A percentile compares a stretch with the other conserved stretches of the same genome.
Conservation (phyloP, 805 yeast species). For the Yarrowia sp. region DNA sequence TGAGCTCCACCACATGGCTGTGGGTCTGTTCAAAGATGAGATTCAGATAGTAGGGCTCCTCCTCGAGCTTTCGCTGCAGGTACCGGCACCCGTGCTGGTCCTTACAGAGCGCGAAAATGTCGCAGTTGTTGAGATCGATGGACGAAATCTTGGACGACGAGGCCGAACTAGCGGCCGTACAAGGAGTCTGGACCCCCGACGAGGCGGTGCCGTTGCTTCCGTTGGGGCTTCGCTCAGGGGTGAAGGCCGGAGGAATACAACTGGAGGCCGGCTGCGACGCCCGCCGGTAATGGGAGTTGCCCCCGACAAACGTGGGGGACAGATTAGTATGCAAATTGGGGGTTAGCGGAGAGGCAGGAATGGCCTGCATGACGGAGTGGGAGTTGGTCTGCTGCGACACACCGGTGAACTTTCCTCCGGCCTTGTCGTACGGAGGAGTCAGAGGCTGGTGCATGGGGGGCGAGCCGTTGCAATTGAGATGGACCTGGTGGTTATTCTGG, state of each 20-base stretch:
- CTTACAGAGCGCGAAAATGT: conserved; percentile 81
- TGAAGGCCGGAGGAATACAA: conserved; percentile 28
- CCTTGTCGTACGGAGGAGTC: conserved; percentile 41
- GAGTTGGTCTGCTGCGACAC: background rate
- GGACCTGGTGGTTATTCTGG: background rate
- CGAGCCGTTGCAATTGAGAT: conserved; percentile 19
- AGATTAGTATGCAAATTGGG: conserved; percentile 38
- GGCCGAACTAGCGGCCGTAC: conserved; percentile 40
- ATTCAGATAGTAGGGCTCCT: conserved; percentile 48
- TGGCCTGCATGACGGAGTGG: conserved; percentile 38
- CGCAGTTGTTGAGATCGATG: conserved; percentile 58
- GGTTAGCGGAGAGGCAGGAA: conserved; percentile 39
- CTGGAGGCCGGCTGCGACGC: conserved; percentile 26
- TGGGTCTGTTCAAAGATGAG: conserved; percentile 82
- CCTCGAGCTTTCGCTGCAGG: conserved; percentile 83
- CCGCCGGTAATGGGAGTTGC: conserved; percentile 14
- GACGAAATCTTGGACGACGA: conserved; percentile 52
- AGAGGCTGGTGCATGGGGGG: conserved; percentile 34
- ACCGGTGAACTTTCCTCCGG: conserved; percentile 4
- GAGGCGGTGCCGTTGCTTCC: conserved; percentile 7
- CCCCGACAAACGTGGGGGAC: conserved; percentile 2
- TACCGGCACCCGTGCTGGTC: conserved; percentile 98
- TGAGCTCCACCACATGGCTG: conserved; percentile 78
- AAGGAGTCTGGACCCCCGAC: conserved; percentile 37
- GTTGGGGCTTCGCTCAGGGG: conserved; percentile 30